Conservation (phyloP, 148 eudicot genomes). For the Arctostaphylos glauca region DNA sequence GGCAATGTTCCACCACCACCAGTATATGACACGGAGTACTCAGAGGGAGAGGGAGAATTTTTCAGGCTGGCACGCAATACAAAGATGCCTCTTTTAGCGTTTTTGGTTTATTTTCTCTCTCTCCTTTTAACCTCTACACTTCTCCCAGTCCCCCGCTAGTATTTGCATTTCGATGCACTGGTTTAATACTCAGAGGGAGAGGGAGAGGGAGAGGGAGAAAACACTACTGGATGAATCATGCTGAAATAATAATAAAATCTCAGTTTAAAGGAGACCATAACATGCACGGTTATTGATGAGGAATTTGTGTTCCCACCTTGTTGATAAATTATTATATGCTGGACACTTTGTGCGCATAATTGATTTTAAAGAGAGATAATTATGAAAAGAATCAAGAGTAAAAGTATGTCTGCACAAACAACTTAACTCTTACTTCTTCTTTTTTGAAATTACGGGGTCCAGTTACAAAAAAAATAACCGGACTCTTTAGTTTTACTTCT, state of each 20-base stretch:
- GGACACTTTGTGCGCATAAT: neutral
- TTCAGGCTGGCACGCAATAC: conserved; percentile 16
- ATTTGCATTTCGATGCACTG: neutral
- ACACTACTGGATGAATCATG: no score
- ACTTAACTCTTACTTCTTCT: no score
- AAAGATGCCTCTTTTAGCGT: conserved; percentile 1
- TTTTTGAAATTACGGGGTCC: no score
- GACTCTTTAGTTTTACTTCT: no score
- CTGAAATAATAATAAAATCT: neutral
- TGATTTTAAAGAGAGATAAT: no score
- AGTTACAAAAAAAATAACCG: no score
- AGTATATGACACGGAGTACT: neutral
- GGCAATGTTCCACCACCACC: no score
- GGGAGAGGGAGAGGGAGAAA: no score
- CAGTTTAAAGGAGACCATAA: neutral
- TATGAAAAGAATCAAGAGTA: no score
- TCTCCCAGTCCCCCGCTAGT: neutral
- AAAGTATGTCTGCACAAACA: no score
- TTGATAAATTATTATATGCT: neutral
- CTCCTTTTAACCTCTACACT: neutral
- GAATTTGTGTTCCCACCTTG: neutral
- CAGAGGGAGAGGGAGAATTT: neutral
- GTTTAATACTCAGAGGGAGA: neutral
- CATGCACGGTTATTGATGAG: neutral
- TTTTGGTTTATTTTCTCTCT: neutral